phyloP scores from a whole-genome alignment of 2,329 filamentous ascomycete genomes.

The Aspergillus nomiae region DNA sequence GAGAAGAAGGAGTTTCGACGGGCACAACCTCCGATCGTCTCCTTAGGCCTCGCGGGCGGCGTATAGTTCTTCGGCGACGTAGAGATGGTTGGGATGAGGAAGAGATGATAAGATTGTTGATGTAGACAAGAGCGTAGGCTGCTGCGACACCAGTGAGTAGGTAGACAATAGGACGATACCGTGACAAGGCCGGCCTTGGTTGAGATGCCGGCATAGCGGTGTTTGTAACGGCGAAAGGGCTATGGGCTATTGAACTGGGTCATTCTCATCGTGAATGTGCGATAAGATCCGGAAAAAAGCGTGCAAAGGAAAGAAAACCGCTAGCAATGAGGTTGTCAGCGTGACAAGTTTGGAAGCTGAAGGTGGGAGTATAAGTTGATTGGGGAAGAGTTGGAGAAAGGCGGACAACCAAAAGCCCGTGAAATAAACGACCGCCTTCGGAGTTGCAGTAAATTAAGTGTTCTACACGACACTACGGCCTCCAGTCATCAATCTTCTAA shows the following conservation, averaged over 20 bases:
- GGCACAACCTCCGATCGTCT: slow-evolving; percentile 24
- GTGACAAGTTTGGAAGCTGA: background rate
- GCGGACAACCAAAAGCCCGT: background rate
- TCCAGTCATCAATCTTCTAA: background rate
- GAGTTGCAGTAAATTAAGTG: background rate
- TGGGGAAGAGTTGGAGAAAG: background rate
- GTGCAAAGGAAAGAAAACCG: background rate
- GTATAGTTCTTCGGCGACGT: slow-evolving; percentile 43
- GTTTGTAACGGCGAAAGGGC: slow-evolving; percentile 9
- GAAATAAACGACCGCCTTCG: background rate
- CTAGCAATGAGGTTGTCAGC: background rate
- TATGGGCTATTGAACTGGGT: slow-evolving; percentile 13
- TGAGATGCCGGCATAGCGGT: slow-evolving; percentile 35
- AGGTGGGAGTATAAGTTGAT: background rate
- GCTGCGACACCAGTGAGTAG: slow-evolving; percentile 45
- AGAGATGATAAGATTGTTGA: slow-evolving; percentile 35
- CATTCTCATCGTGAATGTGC: slow-evolving; percentile 17
- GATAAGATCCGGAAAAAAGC: background rate
- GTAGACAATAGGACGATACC: slow-evolving; percentile 45
- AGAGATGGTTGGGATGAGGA: slow-evolving; percentile 30
- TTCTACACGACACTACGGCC: background rate
- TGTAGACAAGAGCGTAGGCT: slow-evolving; percentile 44
- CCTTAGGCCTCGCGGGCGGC: slow-evolving; percentile 35
- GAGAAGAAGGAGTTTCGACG: slow-evolving; percentile 36
- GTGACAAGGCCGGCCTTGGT: slow-evolving; percentile 35